phyloP scores from a whole-genome alignment of 805 yeast species.

The Lachancea thermotolerans region DNA sequence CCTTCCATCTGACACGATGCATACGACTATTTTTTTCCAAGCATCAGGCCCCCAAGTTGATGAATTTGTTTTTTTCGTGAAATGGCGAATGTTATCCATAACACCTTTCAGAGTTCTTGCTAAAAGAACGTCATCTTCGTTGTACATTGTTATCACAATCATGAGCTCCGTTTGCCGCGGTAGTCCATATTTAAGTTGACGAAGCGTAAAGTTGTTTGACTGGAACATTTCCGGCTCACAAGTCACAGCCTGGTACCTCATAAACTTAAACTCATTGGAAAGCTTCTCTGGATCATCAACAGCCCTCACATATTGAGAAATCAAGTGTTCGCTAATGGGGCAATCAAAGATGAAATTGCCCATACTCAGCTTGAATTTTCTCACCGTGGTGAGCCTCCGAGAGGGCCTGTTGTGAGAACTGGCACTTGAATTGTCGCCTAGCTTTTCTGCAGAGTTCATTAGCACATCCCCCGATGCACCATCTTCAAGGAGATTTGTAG shows the following conservation, averaged over 20 bases:
- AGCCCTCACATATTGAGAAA: slow-evolving; percentile 42
- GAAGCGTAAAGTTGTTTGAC: slow-evolving; percentile 58
- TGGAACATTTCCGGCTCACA: slow-evolving; percentile 77
- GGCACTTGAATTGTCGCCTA: slow-evolving; percentile 20
- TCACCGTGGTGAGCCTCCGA: slow-evolving; percentile 23
- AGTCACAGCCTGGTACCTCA: slow-evolving; percentile 93
- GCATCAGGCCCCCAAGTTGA: slow-evolving; percentile 90
- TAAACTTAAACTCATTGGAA: slow-evolving; percentile 59
- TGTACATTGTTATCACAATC: slow-evolving; percentile 84
- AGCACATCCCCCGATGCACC: slow-evolving; percentile 5
- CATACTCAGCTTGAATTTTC: slow-evolving; percentile 34
- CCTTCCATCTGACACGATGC: slow-evolving; percentile 89
- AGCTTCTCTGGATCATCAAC: slow-evolving; percentile 34
- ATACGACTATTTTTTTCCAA: slow-evolving; percentile 90
- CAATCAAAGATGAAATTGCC: slow-evolving; percentile 86
- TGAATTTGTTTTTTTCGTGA: slow-evolving; percentile 57
- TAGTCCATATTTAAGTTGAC: slow-evolving; percentile 71
- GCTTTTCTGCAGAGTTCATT: slow-evolving; percentile 7
- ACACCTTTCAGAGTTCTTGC: slow-evolving; percentile 88
- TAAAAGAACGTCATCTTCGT: slow-evolving; percentile 74
- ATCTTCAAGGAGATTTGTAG: neutral
- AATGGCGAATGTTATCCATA: slow-evolving; percentile 75
- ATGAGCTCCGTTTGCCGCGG: slow-evolving; percentile 81
- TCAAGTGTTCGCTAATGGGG: slow-evolving; percentile 69
- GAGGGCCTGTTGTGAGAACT: slow-evolving; percentile 15